Percentiles rank a stretch among this genome's conserved stretches.
Evolutionary conservation across 176 grass and related monocot species (phyloP).

Genomic region (Cocos nucifera): DNA sequence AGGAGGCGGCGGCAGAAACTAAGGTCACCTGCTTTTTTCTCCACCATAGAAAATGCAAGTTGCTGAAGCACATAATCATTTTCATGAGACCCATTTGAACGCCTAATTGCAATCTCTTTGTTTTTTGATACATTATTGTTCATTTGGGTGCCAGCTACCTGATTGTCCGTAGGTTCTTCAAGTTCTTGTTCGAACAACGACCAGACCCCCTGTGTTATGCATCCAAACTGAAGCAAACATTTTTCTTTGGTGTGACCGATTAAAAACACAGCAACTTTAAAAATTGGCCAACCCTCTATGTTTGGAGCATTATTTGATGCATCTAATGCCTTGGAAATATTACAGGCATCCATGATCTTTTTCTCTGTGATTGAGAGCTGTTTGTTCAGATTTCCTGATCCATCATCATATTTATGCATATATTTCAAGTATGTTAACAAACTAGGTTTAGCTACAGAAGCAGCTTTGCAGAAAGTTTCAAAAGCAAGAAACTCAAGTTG

Average conservation of each 20-base stretch:
- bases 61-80: conserved; percentile 21
- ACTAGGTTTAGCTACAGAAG: conserved; percentile 20
- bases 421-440: conserved; percentile 26
- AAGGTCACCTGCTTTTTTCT: conserved; percentile 42
- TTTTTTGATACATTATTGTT: conserved; percentile 3
- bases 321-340: conserved; percentile 38
- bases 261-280: conserved; percentile 50
- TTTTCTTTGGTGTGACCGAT: conserved; percentile 24
- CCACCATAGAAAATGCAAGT: conserved; percentile 43
- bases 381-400: conserved; percentile 1
- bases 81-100: not conserved
- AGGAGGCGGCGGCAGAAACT: not conserved
- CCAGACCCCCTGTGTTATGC: conserved; percentile 34
- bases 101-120: not conserved
- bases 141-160: not conserved
- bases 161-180: not conserved
- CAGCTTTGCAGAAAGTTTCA: conserved; percentile 23
- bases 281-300: conserved; percentile 38
- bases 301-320: conserved; percentile 18
- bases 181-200: conserved; percentile 54
- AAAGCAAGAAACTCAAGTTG: conserved; percentile 26
- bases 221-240: conserved; percentile 44
- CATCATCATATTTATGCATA: conserved; percentile 11
- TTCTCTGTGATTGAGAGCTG: conserved; percentile 34
- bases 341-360: conserved; percentile 32